Conservation (phyloP, 2,329 filamentous ascomycete genomes). For the Phyllosticta paracitricarpa region DNA sequence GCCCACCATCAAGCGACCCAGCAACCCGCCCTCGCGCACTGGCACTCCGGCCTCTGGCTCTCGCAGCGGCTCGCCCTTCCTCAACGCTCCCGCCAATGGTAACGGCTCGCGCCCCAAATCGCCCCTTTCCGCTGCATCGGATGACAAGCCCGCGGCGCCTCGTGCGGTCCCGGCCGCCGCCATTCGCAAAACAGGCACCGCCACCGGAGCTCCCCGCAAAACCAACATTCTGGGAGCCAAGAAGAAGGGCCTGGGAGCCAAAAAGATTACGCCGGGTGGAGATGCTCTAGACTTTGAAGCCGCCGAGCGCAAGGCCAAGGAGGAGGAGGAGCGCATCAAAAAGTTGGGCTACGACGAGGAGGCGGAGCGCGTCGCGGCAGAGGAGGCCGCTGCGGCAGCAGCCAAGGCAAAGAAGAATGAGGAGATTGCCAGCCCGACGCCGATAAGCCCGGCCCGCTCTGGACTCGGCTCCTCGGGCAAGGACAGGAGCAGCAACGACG, state of each 20-base stretch:
- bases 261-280: conserved; percentile 64
- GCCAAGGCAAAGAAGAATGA: conserved; percentile 29
- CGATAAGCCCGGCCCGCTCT: conserved; percentile 53
- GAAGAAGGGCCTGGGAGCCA: conserved; percentile 42
- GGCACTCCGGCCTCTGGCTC: conserved; percentile 73
- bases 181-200: conserved; percentile 60
- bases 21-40: conserved; percentile 83
- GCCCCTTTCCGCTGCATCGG: conserved; percentile 51
- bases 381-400: conserved; percentile 21
- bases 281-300: conserved; percentile 76
- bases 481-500: conserved; percentile 57
- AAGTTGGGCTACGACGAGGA: conserved; percentile 94
- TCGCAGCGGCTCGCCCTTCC: conserved; percentile 81
- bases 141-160: conserved; percentile 47
- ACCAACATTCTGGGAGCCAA: conserved; percentile 77
- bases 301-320: conserved; percentile 92
- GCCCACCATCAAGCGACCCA: conserved; percentile 90
- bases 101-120: conserved; percentile 69
- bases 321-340: conserved; percentile 91
- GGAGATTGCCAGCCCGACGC: conserved; percentile 63
- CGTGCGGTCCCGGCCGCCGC: conserved; percentile 68
- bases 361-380: conserved; percentile 55
- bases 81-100: conserved; percentile 58
- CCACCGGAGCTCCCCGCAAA: conserved; percentile 60
- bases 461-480: conserved; percentile 52